Percentiles rank a stretch among this genome's conserved stretches.
Conservation (phyloP, 108 stramenopile genomes). For the Epithemia pelagica region DNA sequence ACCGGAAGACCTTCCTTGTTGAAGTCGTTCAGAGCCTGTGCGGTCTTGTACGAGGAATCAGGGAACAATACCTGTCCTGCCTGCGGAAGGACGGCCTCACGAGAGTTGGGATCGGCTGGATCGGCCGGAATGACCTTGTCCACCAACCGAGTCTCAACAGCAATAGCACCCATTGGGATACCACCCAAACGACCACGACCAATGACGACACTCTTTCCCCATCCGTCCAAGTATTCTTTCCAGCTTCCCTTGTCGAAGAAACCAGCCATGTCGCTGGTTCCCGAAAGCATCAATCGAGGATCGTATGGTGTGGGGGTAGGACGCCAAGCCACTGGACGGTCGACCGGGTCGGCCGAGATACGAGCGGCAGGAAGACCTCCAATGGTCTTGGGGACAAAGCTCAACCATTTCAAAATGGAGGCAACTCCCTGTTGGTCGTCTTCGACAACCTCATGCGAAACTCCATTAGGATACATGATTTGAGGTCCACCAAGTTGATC, state of each 20-base stretch:
- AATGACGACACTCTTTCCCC: slow-evolving; percentile 96
- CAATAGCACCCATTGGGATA: slow-evolving; percentile 96
- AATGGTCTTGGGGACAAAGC: slow-evolving; percentile 90
- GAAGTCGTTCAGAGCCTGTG: slow-evolving; percentile 94
- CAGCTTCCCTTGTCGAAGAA: slow-evolving; percentile 95
- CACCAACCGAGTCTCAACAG: slow-evolving; percentile 92
- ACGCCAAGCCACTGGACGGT: slow-evolving; percentile 78
- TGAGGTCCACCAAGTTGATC: slow-evolving; percentile 98
- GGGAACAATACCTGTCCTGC: slow-evolving; percentile 97
- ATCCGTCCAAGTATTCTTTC: slow-evolving; percentile 93
- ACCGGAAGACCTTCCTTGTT: slow-evolving; percentile 95
- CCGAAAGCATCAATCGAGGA: slow-evolving; percentile 87
- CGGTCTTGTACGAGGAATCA: slow-evolving; percentile 97
- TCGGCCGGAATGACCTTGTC: slow-evolving; percentile 94
- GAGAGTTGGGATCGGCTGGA: slow-evolving; percentile 94
- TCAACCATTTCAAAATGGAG: slow-evolving; percentile 88
- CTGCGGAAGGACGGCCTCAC: slow-evolving; percentile 92
- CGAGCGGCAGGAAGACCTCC: slow-evolving; percentile 63
- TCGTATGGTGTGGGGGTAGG: slow-evolving; percentile 96
- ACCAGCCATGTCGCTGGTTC: slow-evolving; percentile 66
- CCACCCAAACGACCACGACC: slow-evolving; percentile 97
- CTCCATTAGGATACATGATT: slow-evolving; percentile 97
- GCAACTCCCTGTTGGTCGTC: slow-evolving; percentile 92
- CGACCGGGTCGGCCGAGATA: slow-evolving; percentile 78
- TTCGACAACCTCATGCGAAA: slow-evolving; percentile 86